Percentiles rank a stretch among this genome's conserved stretches.
Evolutionary conservation across 345 rosid species (phyloP).

Genomic region (Salix arbutifolia): DNA sequence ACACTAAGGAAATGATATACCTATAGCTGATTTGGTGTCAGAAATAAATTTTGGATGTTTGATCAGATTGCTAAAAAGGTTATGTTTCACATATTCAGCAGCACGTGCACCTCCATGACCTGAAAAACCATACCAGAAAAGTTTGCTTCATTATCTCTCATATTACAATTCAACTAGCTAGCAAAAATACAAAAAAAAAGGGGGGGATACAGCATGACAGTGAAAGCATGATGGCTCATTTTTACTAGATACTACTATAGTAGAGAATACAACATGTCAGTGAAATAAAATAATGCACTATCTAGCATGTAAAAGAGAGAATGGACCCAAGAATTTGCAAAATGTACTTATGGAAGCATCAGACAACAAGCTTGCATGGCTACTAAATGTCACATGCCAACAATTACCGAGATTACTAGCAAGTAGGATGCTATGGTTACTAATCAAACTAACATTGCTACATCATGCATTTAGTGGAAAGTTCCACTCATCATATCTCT

Average conservation of each 20-base stretch:
- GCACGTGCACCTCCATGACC: slow-evolving; percentile 99
- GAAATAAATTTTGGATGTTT: slow-evolving; percentile 93
- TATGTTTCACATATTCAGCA: slow-evolving; percentile 94
- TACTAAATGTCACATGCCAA: neutral
- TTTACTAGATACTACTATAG: neutral
- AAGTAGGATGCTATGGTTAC: neutral
- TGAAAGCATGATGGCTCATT: neutral
- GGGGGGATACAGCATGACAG: no score
- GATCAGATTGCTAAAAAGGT: slow-evolving; percentile 91
- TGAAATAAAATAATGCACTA: neutral
- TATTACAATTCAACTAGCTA: neutral
- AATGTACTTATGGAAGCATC: neutral
- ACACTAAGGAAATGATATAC: slow-evolving; percentile 31
- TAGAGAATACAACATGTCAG: neutral
- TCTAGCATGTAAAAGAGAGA: neutral
- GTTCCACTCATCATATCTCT: neutral
- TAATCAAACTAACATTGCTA: neutral
- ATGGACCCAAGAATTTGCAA: neutral
- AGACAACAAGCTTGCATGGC: neutral
- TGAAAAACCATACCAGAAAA: slow-evolving; percentile 29
- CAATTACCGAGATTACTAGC: neutral
- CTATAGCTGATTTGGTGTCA: slow-evolving; percentile 90
- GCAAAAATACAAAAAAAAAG: neutral
- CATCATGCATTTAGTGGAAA: neutral
- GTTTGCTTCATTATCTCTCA: neutral